Conservation (phyloP, 2,329 filamentous ascomycete species). For the Cordyceps militaris region DNA sequence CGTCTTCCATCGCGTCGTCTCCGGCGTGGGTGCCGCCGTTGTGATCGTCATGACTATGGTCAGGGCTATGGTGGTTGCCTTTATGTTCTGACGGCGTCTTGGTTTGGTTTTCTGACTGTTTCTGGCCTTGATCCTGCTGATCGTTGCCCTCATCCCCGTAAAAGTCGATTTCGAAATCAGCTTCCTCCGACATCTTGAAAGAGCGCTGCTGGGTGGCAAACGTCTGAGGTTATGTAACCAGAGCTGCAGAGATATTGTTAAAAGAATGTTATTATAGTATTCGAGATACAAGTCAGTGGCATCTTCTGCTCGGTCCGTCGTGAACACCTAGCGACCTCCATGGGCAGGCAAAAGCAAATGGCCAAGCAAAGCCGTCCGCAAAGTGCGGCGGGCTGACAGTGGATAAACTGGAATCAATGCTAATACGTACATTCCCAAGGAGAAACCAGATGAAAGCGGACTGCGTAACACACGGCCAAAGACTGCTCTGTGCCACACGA, state of each 20-base stretch:
- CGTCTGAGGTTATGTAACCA: conserved; percentile 3
- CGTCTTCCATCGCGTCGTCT: conserved; percentile 30
- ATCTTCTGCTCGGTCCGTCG: neutral
- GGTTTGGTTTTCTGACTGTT: conserved; percentile 20
- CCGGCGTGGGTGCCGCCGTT: conserved; percentile 30
- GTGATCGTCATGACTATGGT: conserved; percentile 33
- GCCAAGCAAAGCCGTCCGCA: conserved; percentile 13
- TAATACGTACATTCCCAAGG: conserved; percentile 49
- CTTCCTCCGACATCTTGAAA: conserved; percentile 57
- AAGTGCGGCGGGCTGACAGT: conserved; percentile 26
- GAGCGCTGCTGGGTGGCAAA: neutral
- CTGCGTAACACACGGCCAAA: conserved; percentile 35
- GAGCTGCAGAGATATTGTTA: conserved; percentile 10
- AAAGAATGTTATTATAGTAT: conserved; percentile 13
- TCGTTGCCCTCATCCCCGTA: conserved; percentile 54
- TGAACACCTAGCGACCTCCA: neutral
- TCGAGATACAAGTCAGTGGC: conserved; percentile 12
- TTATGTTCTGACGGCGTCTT: too few relatives aligned
- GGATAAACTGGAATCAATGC: conserved; percentile 34
- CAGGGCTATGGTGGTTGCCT: conserved; percentile 18
- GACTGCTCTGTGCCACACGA: conserved; percentile 28
- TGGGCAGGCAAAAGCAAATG: neutral
- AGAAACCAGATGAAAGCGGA: conserved; percentile 13
- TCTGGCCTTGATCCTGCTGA: conserved; percentile 26
- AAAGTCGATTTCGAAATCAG: conserved; percentile 67